Evolutionary conservation across 176 grass and related monocot genomes (phyloP), one percentile per base, ranked within the genome.

Genomic region (Carex parvula): DNA sequence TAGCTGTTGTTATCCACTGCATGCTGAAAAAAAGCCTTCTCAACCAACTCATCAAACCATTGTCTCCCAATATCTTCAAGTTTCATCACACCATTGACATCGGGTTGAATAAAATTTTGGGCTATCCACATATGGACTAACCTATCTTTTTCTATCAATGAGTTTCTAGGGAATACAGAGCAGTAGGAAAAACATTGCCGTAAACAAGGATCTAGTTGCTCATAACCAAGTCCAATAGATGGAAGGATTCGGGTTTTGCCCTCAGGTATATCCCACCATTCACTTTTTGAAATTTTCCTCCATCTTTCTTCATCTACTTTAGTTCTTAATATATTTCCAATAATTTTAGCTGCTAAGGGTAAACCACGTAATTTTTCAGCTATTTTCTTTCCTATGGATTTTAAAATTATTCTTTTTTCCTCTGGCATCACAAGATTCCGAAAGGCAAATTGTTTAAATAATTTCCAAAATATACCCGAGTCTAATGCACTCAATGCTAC

Each of bases 61-160:
- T 87, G 13, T 11, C 57, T 90, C 50, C 91, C 88, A 52, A 79
- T 26, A 66, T 89, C 79, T 61, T 92, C 88, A 55, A 87, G 50
- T 48, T 20, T 90, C 63, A 66, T 84, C 0, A 29, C 3, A 29
- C 16, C 46, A n/a, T 58, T 57, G 64, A 81, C 62, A 61, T 53
- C 42, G 22, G 22, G 9, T 68, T 57, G 82, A 87, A 92, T 66
- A 20, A 85, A 92, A 83, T 86, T 83, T 46, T 90, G 91, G 35
- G 85, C 70, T 67, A 89, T 86, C 91, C 91, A 92, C 84, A 89
- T 92, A 1, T 89, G 74, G 0, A 89, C 55, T 62, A 92, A 82
- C 0, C 79, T 9, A 8, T 79, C 21, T 55, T 89, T 91, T 14
- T 46, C 21, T 35, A 89, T 86, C 5, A 84, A 14, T 71, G 74